phyloP scores from a whole-genome alignment of 2,329 filamentous ascomycete species.

The Esteya vermicola region DNA sequence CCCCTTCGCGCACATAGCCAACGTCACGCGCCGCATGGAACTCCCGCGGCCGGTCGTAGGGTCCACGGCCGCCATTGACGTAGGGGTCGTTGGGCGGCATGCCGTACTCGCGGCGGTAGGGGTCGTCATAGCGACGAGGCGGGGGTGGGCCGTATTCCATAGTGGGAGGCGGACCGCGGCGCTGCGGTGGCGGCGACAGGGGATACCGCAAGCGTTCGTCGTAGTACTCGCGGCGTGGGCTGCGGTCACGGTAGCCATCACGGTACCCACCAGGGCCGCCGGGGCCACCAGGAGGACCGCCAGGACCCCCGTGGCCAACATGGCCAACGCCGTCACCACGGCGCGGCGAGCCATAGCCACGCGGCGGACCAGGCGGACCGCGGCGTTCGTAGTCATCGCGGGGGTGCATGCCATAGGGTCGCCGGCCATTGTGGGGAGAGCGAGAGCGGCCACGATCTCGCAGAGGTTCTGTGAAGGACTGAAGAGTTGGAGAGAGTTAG shows the following conservation, averaged over 20 bases:
- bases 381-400: constrained; percentile 75
- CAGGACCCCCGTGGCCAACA: constrained; percentile 36
- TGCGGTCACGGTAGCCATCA: constrained; percentile 77
- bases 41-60: constrained; percentile 36
- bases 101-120: constrained; percentile 58
- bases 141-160: constrained; percentile 62
- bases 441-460: constrained; percentile 69
- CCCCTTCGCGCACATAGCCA: constrained; percentile 26
- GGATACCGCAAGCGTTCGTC: constrained; percentile 69
- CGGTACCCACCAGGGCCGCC: constrained; percentile 24
- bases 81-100: constrained; percentile 50
- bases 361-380: constrained; percentile 41
- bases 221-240: constrained; percentile 70
- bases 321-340: constrained; percentile 11
- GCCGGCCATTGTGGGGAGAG: constrained; percentile 46
- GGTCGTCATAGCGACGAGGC: constrained; percentile 60
- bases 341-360: constrained; percentile 73
- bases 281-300: too few species aligned
- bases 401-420: constrained; percentile 48
- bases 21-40: constrained; percentile 20
- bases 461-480: constrained; percentile 70
- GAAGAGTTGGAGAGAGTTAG: constrained; percentile 3
- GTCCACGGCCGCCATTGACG: constrained; percentile 32
- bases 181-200: constrained; percentile 47
- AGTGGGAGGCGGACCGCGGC: constrained; percentile 45